Percentiles rank a stretch among this genome's conserved stretches.
Evolutionary conservation across 768 basidiomycete genomes (phyloP).

Genomic region (Suillus bovinus): DNA sequence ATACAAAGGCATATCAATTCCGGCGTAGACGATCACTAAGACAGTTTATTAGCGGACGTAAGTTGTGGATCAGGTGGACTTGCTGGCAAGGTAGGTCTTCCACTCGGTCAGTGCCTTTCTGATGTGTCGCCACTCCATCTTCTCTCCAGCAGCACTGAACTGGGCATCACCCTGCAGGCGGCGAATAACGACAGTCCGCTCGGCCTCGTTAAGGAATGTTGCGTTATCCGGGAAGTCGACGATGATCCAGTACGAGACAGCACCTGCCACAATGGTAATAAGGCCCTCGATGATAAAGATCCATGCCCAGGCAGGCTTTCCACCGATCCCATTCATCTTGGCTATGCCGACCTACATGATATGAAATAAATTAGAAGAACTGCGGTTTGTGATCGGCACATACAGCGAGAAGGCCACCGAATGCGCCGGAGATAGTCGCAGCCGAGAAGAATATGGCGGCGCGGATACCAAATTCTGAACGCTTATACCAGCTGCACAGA

Average conservation of each 20-base stretch:
- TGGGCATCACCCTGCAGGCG: slow-evolving; percentile 68
- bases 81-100: slow-evolving; percentile 62
- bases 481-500: slow-evolving; percentile 54
- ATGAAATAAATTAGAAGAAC: neutral
- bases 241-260: slow-evolving; percentile 71
- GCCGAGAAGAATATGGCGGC: slow-evolving; percentile 75
- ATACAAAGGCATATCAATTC: slow-evolving; percentile 67
- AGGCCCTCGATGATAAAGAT: slow-evolving; percentile 79
- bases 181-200: slow-evolving; percentile 65
- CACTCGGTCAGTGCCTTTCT: slow-evolving; percentile 61
- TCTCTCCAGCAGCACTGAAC: slow-evolving; percentile 73
- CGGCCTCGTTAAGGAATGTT: slow-evolving; percentile 70
- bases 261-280: slow-evolving; percentile 64
- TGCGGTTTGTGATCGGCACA: slow-evolving; percentile 10
- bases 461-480: slow-evolving; percentile 70
- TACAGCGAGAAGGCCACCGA: slow-evolving; percentile 74
- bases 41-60: neutral
- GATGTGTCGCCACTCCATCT: slow-evolving; percentile 57
- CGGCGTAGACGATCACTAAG: slow-evolving; percentile 56
- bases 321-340: slow-evolving; percentile 70
- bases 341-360: slow-evolving; percentile 53
- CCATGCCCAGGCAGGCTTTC: slow-evolving; percentile 68
- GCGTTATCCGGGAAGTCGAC: slow-evolving; percentile 85
- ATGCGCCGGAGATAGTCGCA: slow-evolving; percentile 81
- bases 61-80: slow-evolving; percentile 6